Conservation (phyloP, 2,329 filamentous ascomycete species). For the Venturia aucupariae region DNA sequence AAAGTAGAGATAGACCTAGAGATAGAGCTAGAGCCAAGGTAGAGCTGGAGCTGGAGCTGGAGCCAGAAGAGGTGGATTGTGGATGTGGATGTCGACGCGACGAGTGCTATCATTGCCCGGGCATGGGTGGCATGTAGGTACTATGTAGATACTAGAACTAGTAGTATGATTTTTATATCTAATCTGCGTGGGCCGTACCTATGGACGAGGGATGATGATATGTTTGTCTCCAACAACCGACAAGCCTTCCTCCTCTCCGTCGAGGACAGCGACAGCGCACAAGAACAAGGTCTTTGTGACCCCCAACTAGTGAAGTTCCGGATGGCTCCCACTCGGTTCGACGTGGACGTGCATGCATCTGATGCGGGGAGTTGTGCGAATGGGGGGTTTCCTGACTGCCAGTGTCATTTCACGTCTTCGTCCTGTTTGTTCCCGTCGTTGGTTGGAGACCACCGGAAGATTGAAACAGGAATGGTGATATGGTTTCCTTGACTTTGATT, state of each 20-base stretch:
- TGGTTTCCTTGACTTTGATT: neutral
- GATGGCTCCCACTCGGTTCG: neutral
- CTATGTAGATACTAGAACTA: too few species aligned
- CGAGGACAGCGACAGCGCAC: constrained; percentile 4
- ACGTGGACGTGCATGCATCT: constrained; percentile 2
- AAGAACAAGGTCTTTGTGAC: neutral
- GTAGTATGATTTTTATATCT: too few species aligned
- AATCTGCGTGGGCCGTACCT: neutral
- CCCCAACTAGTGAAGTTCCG: neutral
- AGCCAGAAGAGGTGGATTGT: too few species aligned
- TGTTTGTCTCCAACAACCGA: neutral
- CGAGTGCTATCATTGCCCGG: neutral
- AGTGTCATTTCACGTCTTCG: neutral
- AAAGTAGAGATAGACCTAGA: too few species aligned
- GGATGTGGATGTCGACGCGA: too few species aligned
- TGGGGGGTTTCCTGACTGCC: neutral
- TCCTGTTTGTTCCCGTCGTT: neutral
- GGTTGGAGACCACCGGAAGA: neutral
- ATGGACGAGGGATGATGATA: neutral
- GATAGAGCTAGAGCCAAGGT: too few species aligned
- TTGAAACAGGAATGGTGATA: neutral
- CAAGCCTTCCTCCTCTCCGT: neutral
- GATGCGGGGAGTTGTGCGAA: constrained; percentile 2
- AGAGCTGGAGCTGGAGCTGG: too few species aligned
- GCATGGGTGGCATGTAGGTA: too few species aligned